These are phyloP conservation scores for Silene coronaria DNA, from an alignment of 179 eudicot genomes.

Conservation along the genomic window DNA sequence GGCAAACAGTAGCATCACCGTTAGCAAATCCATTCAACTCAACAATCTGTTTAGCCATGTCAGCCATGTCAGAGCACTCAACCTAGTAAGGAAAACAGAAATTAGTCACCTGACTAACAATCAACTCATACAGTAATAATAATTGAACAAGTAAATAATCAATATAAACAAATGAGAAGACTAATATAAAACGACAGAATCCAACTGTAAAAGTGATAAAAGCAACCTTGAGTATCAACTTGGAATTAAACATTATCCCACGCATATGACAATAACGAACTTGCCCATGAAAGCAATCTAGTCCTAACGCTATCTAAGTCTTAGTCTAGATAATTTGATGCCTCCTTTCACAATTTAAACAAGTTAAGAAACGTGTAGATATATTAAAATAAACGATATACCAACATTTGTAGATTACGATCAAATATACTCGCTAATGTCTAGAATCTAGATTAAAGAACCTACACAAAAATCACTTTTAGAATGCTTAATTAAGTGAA, in stretches of 20 bases:
- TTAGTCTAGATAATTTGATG: neutral
- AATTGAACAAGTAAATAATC: neutral
- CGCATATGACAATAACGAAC: neutral
- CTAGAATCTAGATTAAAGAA: neutral
- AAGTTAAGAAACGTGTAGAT: neutral
- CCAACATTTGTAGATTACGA: neutral
- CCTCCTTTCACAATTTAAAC: neutral
- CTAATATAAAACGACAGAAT: neutral
- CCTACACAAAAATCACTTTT: neutral
- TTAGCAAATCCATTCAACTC: constrained; percentile 65
- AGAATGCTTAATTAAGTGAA: neutral
- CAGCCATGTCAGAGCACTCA: constrained; percentile 97
- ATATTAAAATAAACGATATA: neutral
- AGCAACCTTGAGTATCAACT: neutral
- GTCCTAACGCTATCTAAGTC: neutral
- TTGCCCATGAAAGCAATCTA: neutral
- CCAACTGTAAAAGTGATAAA: neutral
- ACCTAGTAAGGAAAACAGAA: constrained; percentile 44
- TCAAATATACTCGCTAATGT: neutral
- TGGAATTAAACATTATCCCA: neutral
- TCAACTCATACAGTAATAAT: neutral
- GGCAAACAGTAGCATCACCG: constrained; percentile 38
- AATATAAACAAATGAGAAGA: neutral
- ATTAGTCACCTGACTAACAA: neutral
- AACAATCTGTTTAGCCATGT: constrained; percentile 84